These are phyloP conservation scores for Naganishia liquefaciens DNA, from an alignment of 1,284 basidiomycete species.

Conservation along the genomic window DNA sequence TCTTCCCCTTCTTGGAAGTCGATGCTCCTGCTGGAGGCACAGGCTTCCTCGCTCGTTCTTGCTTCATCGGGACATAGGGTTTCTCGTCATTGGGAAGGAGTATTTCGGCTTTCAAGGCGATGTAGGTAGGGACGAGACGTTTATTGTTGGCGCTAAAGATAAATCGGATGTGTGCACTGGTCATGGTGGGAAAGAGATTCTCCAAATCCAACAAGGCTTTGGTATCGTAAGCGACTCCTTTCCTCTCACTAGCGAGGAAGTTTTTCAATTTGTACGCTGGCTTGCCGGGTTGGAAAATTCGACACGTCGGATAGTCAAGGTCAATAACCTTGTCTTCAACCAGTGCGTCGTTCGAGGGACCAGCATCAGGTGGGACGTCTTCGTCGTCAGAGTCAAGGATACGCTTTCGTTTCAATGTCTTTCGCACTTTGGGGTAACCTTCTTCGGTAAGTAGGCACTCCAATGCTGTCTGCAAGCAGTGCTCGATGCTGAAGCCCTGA, in stretches of 20 bases:
- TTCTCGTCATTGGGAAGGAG: slow-evolving; percentile 37
- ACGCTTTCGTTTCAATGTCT: slow-evolving; percentile 27
- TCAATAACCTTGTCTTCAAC: not conserved
- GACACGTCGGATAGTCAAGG: slow-evolving; percentile 1
- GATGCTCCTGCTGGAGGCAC: slow-evolving; percentile 37
- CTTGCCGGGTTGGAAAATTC: slow-evolving; percentile 18
- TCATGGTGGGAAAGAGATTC: slow-evolving; percentile 38
- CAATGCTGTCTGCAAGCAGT: slow-evolving; percentile 36
- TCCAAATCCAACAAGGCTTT: slow-evolving; percentile 36
- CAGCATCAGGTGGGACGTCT: slow-evolving; percentile 31
- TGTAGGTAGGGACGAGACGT: slow-evolving; percentile 40
- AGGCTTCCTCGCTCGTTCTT: slow-evolving; percentile 38
- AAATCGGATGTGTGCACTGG: slow-evolving; percentile 37
- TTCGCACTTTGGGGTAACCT: slow-evolving; percentile 41
- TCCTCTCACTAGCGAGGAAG: slow-evolving; percentile 33
- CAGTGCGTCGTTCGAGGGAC: not conserved
- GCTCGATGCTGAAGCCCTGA: slow-evolving; percentile 20
- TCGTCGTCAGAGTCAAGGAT: slow-evolving; percentile 17
- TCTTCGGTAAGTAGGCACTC: slow-evolving; percentile 27
- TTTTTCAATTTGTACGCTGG: slow-evolving; percentile 35
- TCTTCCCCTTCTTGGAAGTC: slow-evolving; percentile 53
- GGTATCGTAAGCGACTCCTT: slow-evolving; percentile 36
- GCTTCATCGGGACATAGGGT: slow-evolving; percentile 12
- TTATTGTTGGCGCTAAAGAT: slow-evolving; percentile 15
- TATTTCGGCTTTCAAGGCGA: slow-evolving; percentile 38